Conservation (phyloP, 2,329 filamentous ascomycete genomes). For the Ceratocystis eucalypticola region DNA sequence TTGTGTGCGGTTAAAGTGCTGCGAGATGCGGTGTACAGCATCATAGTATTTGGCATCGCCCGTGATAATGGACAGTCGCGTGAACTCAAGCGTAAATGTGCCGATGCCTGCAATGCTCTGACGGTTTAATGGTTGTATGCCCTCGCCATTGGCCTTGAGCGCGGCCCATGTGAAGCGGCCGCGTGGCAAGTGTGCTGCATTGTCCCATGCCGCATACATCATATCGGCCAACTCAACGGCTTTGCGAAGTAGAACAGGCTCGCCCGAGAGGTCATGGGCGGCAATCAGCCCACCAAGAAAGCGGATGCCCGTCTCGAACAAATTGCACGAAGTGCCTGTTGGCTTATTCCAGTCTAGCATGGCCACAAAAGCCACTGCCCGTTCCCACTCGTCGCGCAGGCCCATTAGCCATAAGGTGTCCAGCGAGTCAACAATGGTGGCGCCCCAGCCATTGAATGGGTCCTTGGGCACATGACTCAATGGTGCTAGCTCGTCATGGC, state of each 20-base stretch:
- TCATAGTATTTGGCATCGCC: slow-evolving; percentile 48
- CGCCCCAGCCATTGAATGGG: slow-evolving; percentile 53
- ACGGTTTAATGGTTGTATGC: slow-evolving; percentile 26
- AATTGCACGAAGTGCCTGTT: slow-evolving; percentile 37
- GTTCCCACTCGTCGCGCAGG: slow-evolving; percentile 49
- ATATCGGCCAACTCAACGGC: slow-evolving; percentile 50
- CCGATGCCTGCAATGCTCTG: slow-evolving; percentile 32
- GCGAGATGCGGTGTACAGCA: slow-evolving; percentile 43
- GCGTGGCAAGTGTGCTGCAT: slow-evolving; percentile 50
- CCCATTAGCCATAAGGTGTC: slow-evolving; percentile 66
- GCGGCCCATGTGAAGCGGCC: slow-evolving; percentile 34
- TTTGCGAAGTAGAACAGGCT: slow-evolving; percentile 44
- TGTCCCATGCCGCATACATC: slow-evolving; percentile 54
- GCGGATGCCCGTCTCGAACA: slow-evolving; percentile 59
- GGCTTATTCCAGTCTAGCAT: slow-evolving; percentile 48
- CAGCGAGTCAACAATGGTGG: slow-evolving; percentile 52
- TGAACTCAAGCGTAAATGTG: slow-evolving; percentile 48
- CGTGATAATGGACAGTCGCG: slow-evolving; percentile 50
- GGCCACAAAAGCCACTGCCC: slow-evolving; percentile 45
- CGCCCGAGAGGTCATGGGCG: slow-evolving; percentile 54
- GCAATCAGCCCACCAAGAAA: slow-evolving; percentile 56
- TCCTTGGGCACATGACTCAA: slow-evolving; percentile 39
- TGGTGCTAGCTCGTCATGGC: slow-evolving; percentile 48
- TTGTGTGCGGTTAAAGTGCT: slow-evolving; percentile 42
- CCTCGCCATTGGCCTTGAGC: slow-evolving; percentile 26